Conservation (phyloP, 768 basidiomycete genomes). For the Boletus rubropictus region DNA sequence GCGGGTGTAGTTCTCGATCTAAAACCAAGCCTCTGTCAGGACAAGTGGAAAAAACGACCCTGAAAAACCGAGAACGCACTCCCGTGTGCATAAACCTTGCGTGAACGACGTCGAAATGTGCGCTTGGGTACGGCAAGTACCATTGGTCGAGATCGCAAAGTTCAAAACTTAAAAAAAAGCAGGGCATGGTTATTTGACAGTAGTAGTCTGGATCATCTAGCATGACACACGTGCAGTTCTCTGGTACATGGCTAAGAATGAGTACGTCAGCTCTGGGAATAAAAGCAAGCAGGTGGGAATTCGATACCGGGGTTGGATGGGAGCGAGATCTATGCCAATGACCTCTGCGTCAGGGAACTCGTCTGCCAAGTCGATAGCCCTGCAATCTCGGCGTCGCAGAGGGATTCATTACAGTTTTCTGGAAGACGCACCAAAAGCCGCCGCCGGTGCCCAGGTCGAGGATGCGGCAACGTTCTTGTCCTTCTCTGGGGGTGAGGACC, state of each 20-base stretch:
- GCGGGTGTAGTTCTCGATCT: conserved; percentile 60
- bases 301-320: conserved; percentile 61
- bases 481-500: conserved; percentile 38
- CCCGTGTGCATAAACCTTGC: conserved; percentile 65
- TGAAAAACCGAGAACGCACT: conserved; percentile 23
- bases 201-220: neutral
- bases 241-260: conserved; percentile 50
- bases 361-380: conserved; percentile 71
- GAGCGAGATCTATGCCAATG: conserved; percentile 65
- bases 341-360: conserved; percentile 64
- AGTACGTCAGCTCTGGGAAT: conserved; percentile 11
- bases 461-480: conserved; percentile 35
- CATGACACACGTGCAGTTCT: conserved; percentile 63
- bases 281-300: neutral
- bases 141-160: conserved; percentile 60
- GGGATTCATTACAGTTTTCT: neutral
- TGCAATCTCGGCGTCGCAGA: conserved; percentile 20
- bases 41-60: neutral
- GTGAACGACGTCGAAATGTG: conserved; percentile 63
- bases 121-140: conserved; percentile 57
- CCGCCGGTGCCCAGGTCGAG: conserved; percentile 68
- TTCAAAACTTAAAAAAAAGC: conserved; percentile 48
- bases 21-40: conserved; percentile 12
- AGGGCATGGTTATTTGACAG: conserved; percentile 7
- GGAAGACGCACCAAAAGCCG: conserved; percentile 47